These are phyloP conservation scores for Salix dunnii DNA, from an alignment of 345 rosid genomes.

Conservation along the genomic window DNA sequence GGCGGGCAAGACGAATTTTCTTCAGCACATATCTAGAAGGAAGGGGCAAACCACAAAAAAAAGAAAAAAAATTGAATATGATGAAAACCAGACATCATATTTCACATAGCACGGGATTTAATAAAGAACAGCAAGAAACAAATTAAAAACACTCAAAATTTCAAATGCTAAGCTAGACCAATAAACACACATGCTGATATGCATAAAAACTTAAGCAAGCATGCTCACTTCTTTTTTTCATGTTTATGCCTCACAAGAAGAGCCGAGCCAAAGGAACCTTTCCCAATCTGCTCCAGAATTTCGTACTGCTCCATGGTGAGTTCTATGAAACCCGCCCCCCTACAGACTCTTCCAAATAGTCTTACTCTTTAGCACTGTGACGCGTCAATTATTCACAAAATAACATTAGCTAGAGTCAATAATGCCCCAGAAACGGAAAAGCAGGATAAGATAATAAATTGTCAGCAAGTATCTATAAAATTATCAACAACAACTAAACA, in stretches of 20 bases:
- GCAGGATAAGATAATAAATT: not conserved
- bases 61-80: not conserved
- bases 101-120: not conserved
- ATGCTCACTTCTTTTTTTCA: slow-evolving; percentile 83
- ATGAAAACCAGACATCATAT: not conserved
- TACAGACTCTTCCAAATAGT: not conserved
- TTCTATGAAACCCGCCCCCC: not conserved
- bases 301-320: slow-evolving; percentile 84
- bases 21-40: slow-evolving; percentile 80
- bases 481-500: not conserved
- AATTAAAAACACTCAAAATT: not conserved
- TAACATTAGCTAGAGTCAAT: not conserved
- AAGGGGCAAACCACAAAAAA: not conserved
- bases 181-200: not conserved
- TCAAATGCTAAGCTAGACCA: not conserved
- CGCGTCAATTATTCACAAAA: not conserved
- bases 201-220: not conserved
- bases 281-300: slow-evolving; percentile 89
- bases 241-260: slow-evolving; percentile 92
- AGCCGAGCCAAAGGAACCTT: slow-evolving; percentile 95
- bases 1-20: slow-evolving; percentile 95
- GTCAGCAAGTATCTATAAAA: not conserved
- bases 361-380: not conserved
- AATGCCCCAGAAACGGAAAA: not conserved
- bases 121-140: not conserved